A percentile compares a stretch with the other conserved stretches of the same genome.
Evolutionary conservation across 2,329 filamentous ascomycete species (phyloP).

Genomic region (Allantophomopsis cytisporea): DNA sequence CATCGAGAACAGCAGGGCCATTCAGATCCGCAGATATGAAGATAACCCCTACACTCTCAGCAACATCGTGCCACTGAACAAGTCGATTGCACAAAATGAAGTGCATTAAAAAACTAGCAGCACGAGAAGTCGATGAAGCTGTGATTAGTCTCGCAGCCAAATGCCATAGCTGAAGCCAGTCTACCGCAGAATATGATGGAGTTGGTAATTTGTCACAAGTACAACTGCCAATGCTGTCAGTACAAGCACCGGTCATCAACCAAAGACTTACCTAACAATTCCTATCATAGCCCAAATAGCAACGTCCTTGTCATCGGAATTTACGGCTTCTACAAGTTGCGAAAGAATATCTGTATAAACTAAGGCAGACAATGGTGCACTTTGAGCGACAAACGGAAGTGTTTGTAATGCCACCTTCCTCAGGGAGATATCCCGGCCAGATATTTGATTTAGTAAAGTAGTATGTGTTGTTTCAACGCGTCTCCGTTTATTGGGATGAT

Average conservation of each 20-base stretch:
- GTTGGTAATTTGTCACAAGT: constrained; percentile 26
- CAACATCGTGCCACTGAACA: constrained; percentile 52
- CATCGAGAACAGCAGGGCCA: constrained; percentile 66
- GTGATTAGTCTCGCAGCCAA: constrained; percentile 57
- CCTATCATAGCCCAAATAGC: constrained; percentile 71
- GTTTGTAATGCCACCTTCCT: constrained; percentile 29
- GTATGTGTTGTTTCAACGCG: constrained; percentile 2
- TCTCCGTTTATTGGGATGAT: constrained; percentile 16
- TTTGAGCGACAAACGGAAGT: constrained; percentile 26
- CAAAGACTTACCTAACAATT: constrained; percentile 52
- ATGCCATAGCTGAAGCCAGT: constrained; percentile 68
- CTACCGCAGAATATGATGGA: constrained; percentile 21
- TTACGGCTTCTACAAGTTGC: too few species aligned
- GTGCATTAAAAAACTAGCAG: constrained; percentile 62
- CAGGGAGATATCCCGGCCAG: too few species aligned
- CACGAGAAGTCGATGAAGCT: constrained; percentile 57
- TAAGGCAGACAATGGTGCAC: too few species aligned
- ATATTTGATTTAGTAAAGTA: too few species aligned
- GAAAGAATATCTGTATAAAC: too few species aligned
- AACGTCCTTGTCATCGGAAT: constrained; percentile 49
- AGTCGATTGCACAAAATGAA: constrained; percentile 51
- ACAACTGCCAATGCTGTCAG: constrained; percentile 22
- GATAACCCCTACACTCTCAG: constrained; percentile 58
- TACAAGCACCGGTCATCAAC: not conserved
- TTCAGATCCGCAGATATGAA: constrained; percentile 67